Conservation (phyloP, 371 early-diverging fungal genomes). For the Basidiobolus meristosporus region DNA sequence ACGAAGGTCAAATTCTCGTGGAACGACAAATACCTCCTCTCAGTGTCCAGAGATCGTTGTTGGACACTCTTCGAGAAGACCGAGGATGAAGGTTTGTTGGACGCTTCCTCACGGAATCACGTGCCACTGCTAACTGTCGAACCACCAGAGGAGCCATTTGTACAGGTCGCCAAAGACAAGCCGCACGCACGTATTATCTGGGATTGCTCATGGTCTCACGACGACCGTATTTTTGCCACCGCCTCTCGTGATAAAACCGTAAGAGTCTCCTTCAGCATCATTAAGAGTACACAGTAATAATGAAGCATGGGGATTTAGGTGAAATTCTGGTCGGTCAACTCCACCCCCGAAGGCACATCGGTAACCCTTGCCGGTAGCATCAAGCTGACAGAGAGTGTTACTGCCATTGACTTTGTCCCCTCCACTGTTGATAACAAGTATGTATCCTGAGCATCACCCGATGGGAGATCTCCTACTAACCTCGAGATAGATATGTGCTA, state of each 20-base stretch:
- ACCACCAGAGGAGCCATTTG: conserved; percentile 20
- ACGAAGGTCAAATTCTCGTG: conserved; percentile 65
- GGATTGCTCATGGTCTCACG: conserved; percentile 69
- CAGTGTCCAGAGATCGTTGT: conserved; percentile 76
- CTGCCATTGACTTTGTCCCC: conserved; percentile 63
- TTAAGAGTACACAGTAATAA: neutral
- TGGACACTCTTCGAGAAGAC: conserved; percentile 59
- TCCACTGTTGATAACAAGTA: conserved; percentile 7
- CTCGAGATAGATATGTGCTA: conserved; percentile 31
- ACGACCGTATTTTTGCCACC: conserved; percentile 67
- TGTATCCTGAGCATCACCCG: conserved; percentile 8
- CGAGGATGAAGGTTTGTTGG: conserved; percentile 5
- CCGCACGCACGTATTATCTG: conserved; percentile 91
- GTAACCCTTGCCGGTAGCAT: conserved; percentile 26
- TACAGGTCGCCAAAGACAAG: conserved; percentile 35
- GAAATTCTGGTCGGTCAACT: conserved; percentile 48
- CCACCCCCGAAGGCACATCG: neutral
- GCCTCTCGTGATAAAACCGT: conserved; percentile 82
- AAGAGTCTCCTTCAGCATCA: conserved; percentile 1
- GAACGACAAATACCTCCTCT: conserved; percentile 44
- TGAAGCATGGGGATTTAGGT: conserved; percentile 9
- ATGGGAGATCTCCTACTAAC: neutral
- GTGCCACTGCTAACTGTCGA: neutral
- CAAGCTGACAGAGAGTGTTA: conserved; percentile 53
- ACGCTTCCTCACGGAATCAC: neutral